Percentiles rank a stretch among this genome's conserved stretches.
Conservation (phyloP, 352 stramenopile species). For the Globisporangium canariense region DNA sequence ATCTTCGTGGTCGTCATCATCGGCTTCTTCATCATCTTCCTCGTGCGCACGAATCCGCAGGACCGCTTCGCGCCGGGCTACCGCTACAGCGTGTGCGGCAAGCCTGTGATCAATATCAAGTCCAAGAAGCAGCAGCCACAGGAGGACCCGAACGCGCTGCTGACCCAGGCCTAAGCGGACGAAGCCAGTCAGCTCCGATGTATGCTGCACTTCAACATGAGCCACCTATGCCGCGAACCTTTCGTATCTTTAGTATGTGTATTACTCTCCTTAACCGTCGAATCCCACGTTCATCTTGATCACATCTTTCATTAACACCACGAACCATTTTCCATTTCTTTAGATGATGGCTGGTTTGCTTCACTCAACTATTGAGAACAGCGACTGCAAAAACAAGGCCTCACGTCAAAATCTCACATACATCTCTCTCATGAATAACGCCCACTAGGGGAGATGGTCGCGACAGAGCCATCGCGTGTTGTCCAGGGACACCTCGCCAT, state of each 20-base stretch:
- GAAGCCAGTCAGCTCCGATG: background rate
- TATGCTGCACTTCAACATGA: background rate
- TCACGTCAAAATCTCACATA: background rate
- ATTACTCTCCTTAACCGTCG: background rate
- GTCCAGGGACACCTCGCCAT: constrained; percentile 16
- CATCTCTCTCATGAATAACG: background rate
- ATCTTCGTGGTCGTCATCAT: constrained; percentile 61
- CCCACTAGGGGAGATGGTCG: constrained; percentile 16
- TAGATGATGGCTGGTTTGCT: background rate
- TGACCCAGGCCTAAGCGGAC: constrained; percentile 12
- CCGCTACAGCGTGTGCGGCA: constrained; percentile 55
- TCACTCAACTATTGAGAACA: background rate
- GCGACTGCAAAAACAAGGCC: background rate
- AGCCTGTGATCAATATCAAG: constrained; percentile 58
- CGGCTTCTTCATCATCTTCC: constrained; percentile 51
- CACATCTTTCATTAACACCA: background rate
- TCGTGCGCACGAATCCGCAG: constrained; percentile 58
- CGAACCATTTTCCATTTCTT: background rate
- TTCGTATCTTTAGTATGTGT: background rate
- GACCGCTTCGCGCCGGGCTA: constrained; percentile 69
- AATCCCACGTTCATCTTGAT: background rate
- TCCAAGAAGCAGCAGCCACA: constrained; percentile 26
- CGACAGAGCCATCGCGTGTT: constrained; percentile 49
- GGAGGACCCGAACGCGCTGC: constrained; percentile 23
- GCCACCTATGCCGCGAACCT: background rate